Percentiles rank a stretch among this genome's conserved stretches.
Conservation (phyloP, 208 protist genomes). For the Lotmaria passim region DNA sequence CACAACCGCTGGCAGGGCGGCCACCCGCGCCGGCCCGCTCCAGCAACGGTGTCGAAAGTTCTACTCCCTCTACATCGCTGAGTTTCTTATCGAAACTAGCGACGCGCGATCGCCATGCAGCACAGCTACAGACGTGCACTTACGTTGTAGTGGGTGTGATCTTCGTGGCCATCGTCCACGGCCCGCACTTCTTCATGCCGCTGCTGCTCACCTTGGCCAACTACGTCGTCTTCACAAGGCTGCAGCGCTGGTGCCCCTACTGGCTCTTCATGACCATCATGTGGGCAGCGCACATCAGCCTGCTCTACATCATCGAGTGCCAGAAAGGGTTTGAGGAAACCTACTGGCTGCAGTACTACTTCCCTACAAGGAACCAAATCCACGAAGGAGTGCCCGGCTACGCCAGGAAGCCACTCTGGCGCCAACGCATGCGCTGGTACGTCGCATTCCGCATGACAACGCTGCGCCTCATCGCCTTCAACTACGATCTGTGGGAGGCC, state of each 20-base stretch:
- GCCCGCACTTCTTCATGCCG: slow-evolving; percentile 39
- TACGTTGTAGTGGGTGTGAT: slow-evolving; percentile 15
- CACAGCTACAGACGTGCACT: background rate
- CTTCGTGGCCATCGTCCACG: slow-evolving; percentile 39
- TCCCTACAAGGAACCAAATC: too few relatives aligned
- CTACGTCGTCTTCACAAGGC: slow-evolving; percentile 45
- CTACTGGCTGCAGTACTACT: slow-evolving; percentile 31
- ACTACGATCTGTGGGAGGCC: slow-evolving; percentile 56
- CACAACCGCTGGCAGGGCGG: background rate
- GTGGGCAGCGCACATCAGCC: slow-evolving; percentile 47
- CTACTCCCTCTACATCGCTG: background rate
- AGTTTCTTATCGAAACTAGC: too few relatives aligned
- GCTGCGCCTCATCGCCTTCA: slow-evolving; percentile 76
- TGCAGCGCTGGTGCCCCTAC: slow-evolving; percentile 51
- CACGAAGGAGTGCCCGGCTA: too few relatives aligned
- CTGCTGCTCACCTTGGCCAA: slow-evolving; percentile 35
- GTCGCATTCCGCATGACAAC: too few relatives aligned
- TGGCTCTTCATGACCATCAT: slow-evolving; percentile 53
- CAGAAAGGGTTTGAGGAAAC: slow-evolving; percentile 32
- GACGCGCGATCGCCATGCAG: background rate
- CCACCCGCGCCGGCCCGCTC: background rate
- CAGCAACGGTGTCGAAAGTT: background rate
- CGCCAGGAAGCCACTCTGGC: too few relatives aligned
- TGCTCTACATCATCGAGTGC: slow-evolving; percentile 44
- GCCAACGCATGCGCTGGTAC: too few relatives aligned